A percentile compares a stretch with the other conserved stretches of the same genome.
phyloP scores from a whole-genome alignment of 2,329 filamentous ascomycete species.

The Ampelomyces quisqualis region DNA sequence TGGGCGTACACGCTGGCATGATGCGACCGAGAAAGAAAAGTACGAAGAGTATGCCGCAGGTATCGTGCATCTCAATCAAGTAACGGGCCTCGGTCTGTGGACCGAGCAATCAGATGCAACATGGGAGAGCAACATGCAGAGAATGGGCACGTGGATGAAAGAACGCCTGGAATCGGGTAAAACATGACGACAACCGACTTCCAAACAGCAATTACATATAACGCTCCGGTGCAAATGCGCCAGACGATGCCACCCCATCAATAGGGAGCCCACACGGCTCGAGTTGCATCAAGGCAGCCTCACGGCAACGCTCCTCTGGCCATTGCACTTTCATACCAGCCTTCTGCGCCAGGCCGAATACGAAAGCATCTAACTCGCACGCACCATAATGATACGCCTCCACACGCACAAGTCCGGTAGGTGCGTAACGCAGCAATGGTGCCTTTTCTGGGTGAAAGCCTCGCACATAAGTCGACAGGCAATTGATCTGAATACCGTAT shows the following conservation, averaged over 20 bases:
- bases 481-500: neutral
- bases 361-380: constrained; percentile 10
- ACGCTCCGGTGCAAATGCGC: neutral
- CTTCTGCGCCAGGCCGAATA: constrained; percentile 8
- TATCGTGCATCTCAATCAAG: constrained; percentile 17
- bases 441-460: neutral
- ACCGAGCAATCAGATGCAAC: constrained; percentile 10
- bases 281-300: neutral
- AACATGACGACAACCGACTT: neutral
- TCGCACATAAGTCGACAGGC: constrained; percentile 5
- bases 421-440: neutral
- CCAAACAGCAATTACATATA: neutral
- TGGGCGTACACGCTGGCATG: constrained; percentile 26
- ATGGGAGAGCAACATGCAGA: constrained; percentile 16
- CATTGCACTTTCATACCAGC: constrained; percentile 4
- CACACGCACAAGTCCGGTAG: constrained; percentile 11
- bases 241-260: neutral
- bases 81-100: constrained; percentile 31
- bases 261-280: neutral
- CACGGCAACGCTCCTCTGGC: constrained; percentile 1
- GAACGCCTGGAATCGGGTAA: constrained; percentile 12
- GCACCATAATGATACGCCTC: constrained; percentile 9
- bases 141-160: constrained; percentile 34
- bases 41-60: constrained; percentile 31
- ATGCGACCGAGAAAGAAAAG: constrained; percentile 28